These are phyloP conservation scores for Leccinum ochraceum DNA, from an alignment of 768 basidiomycete genomes.

Conservation along the genomic window DNA sequence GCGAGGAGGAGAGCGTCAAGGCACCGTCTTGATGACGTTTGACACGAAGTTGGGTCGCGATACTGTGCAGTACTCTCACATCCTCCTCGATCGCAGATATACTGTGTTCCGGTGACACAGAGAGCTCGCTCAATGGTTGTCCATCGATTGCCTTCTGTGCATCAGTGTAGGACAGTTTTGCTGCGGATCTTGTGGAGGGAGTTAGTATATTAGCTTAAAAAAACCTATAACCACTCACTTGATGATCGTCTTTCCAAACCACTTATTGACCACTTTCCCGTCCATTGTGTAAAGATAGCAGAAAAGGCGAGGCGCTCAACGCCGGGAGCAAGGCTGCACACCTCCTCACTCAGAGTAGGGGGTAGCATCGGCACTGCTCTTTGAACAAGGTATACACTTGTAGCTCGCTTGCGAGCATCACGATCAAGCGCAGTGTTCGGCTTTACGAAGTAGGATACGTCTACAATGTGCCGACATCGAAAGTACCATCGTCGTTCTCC, in stretches of 20 bases:
- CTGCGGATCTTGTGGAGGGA: conserved; percentile 64
- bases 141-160: conserved; percentile 86
- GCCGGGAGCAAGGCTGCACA: conserved; percentile 89
- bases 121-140: conserved; percentile 50
- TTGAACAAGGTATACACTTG: conserved; percentile 96
- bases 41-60: conserved; percentile 72
- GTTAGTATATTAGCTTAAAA: conserved; percentile 3
- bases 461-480: conserved; percentile 90
- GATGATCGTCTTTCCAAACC: conserved; percentile 93
- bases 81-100: conserved; percentile 70
- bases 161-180: conserved; percentile 80
- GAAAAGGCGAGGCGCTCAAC: conserved; percentile 92
- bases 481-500: conserved; percentile 87
- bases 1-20: conserved; percentile 66
- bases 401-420: conserved; percentile 96
- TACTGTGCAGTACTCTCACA: conserved; percentile 61
- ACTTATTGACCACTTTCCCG: conserved; percentile 80
- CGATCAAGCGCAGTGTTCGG: conserved; percentile 97
- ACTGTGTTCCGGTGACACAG: conserved; percentile 58
- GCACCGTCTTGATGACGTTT: conserved; percentile 82
- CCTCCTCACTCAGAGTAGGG: conserved; percentile 86
- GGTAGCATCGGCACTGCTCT: conserved; percentile 97
- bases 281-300: conserved; percentile 81
- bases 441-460: conserved; percentile 94
- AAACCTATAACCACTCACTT: conserved; percentile 51